phyloP scores from a whole-genome alignment of 2,329 filamentous ascomycete genomes.

The Malbranchea zuffiana region DNA sequence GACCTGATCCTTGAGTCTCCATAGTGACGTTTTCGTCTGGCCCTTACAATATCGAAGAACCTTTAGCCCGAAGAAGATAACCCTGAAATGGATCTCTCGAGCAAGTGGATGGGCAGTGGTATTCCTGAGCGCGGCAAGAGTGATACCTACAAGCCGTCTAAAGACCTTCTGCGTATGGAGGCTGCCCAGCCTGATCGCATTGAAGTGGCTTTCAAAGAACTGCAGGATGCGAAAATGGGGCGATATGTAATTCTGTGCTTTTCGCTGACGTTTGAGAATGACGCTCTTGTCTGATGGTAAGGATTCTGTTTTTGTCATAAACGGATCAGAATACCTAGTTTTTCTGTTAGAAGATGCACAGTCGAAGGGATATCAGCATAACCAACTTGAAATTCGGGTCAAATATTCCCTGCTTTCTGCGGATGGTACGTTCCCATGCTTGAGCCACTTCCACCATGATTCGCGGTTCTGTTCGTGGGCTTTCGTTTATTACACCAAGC shows the following conservation, averaged over 20 bases:
- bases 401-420: conserved; percentile 71
- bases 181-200: conserved; percentile 76
- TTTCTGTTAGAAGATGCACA: not conserved
- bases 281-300: conserved; percentile 74
- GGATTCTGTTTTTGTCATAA: conserved; percentile 85
- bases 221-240: conserved; percentile 79
- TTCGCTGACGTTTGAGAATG: conserved; percentile 63
- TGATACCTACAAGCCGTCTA: conserved; percentile 66
- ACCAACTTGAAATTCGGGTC: conserved; percentile 51
- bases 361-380: not conserved
- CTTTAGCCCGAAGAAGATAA: conserved; percentile 70
- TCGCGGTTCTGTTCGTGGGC: conserved; percentile 73
- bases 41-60: conserved; percentile 62
- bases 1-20: conserved; percentile 79
- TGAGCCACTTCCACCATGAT: conserved; percentile 78
- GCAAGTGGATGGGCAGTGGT: conserved; percentile 73
- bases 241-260: conserved; percentile 69
- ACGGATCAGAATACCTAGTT: conserved; percentile 63
- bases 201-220: conserved; percentile 90
- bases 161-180: conserved; percentile 73
- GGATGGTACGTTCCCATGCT: conserved; percentile 79
- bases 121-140: conserved; percentile 60
- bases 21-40: conserved; percentile 55
- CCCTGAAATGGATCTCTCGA: conserved; percentile 81
- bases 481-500: conserved; percentile 95